A percentile compares a stretch with the other conserved stretches of the same genome.
Conservation (phyloP, 768 basidiomycete genomes). For the Termitomyces sp. region DNA sequence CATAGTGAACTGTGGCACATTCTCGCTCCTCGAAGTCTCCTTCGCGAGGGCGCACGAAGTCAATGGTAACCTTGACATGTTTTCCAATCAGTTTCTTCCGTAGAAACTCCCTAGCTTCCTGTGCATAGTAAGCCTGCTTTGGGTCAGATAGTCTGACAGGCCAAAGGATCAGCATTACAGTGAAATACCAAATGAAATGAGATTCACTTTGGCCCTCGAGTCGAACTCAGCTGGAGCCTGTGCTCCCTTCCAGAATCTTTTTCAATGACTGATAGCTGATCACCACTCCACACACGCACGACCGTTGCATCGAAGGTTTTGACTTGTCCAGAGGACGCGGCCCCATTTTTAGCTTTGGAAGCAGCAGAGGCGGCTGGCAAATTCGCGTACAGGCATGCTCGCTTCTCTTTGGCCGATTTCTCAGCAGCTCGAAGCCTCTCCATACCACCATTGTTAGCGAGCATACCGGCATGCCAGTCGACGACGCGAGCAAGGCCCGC, state of each 20-base stretch:
- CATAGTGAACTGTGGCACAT: constrained; percentile 84
- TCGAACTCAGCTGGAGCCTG: constrained; percentile 83
- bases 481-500: constrained; percentile 87
- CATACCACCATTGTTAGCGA: constrained; percentile 79
- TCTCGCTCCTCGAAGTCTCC: constrained; percentile 94
- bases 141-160: constrained; percentile 68
- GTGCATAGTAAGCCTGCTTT: constrained; percentile 81
- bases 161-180: neutral
- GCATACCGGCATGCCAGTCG: constrained; percentile 97
- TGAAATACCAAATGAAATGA: neutral
- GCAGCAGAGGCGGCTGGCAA: constrained; percentile 31
- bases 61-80: constrained; percentile 73
- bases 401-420: constrained; percentile 71
- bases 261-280: constrained; percentile 79
- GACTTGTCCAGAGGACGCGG: constrained; percentile 34
- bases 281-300: constrained; percentile 85
- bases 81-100: constrained; percentile 92
- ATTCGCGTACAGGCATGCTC: constrained; percentile 63
- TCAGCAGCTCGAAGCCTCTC: constrained; percentile 85
- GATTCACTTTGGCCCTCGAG: constrained; percentile 71
- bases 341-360: constrained; percentile 44
- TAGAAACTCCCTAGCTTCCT: constrained; percentile 91
- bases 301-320: constrained; percentile 78
- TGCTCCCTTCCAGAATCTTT: constrained; percentile 72
- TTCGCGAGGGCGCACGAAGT: constrained; percentile 87